These are phyloP conservation scores for Neocucurbitaria cava DNA, from an alignment of 2,329 filamentous ascomycete species.

Conservation along the genomic window DNA sequence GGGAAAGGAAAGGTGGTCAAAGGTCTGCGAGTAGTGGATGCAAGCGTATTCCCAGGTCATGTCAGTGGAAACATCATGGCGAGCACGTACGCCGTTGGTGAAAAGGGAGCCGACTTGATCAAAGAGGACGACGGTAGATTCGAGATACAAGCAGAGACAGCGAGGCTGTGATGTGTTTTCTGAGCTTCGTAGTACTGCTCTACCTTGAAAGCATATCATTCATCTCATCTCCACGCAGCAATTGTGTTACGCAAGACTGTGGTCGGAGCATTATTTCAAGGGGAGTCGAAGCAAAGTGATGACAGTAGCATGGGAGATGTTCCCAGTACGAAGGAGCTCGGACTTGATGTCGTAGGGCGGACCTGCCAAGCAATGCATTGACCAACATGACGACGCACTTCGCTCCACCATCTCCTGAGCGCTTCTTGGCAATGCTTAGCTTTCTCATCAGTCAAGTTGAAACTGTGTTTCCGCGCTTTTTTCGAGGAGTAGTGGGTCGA, in stretches of 20 bases:
- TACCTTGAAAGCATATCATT: neutral
- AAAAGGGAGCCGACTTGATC: neutral
- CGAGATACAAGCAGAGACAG: neutral
- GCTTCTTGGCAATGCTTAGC: slow-evolving; percentile 4
- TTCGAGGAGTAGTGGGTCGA: neutral
- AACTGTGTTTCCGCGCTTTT: slow-evolving; percentile 8
- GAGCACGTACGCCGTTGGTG: neutral
- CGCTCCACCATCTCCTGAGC: slow-evolving; percentile 13
- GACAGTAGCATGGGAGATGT: neutral
- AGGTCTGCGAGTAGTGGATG: neutral
- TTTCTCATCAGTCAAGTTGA: slow-evolving; percentile 2
- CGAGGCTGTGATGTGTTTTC: neutral
- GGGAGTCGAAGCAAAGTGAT: neutral
- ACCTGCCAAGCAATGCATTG: slow-evolving; percentile 6
- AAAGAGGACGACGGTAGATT: neutral
- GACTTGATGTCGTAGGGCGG: neutral
- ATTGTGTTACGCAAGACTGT: neutral
- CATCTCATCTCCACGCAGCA: neutral
- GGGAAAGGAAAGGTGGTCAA: neutral
- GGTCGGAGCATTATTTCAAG: neutral
- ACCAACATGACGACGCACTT: slow-evolving; percentile 2
- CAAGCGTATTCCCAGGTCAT: neutral
- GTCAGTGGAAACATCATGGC: neutral
- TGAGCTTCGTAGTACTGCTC: neutral
- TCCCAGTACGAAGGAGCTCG: too few relatives aligned